These are phyloP conservation scores for Pharnaceum exiguum DNA, from an alignment of 148 eudicot genomes.

Conservation along the genomic window DNA sequence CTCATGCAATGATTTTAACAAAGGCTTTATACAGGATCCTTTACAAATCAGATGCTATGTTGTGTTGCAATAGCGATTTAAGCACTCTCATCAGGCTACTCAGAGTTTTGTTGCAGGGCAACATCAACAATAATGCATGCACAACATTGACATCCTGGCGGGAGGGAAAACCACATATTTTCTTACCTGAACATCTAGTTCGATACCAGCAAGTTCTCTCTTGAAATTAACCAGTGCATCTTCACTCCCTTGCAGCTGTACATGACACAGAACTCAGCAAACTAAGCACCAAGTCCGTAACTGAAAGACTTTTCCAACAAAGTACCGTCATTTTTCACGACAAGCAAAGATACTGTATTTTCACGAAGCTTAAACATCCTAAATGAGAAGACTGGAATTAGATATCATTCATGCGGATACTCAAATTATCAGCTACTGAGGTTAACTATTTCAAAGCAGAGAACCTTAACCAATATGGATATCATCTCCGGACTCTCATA, in stretches of 20 bases:
- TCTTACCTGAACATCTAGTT: constrained; percentile 72
- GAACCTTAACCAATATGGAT: too few species aligned
- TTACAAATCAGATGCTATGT: neutral
- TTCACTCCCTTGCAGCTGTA: constrained; percentile 68
- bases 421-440: too few species aligned
- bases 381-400: too few species aligned
- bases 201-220: constrained; percentile 75
- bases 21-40: neutral
- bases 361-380: neutral
- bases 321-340: neutral
- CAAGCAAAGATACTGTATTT: neutral
- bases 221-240: constrained; percentile 60
- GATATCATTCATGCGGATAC: too few species aligned
- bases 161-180: neutral
- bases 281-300: neutral
- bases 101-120: neutral
- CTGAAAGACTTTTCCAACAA: neutral
- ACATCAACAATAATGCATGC: neutral
- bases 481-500: too few species aligned
- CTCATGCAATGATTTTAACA: neutral
- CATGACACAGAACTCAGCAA: neutral
- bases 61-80: too few species aligned
- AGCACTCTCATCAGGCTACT: too few species aligned
- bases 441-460: too few species aligned
- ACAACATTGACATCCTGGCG: neutral